Base-by-base conservation (phyloP, 2,329 filamentous ascomycete genomes). In the Periconia sp. region DNA sequence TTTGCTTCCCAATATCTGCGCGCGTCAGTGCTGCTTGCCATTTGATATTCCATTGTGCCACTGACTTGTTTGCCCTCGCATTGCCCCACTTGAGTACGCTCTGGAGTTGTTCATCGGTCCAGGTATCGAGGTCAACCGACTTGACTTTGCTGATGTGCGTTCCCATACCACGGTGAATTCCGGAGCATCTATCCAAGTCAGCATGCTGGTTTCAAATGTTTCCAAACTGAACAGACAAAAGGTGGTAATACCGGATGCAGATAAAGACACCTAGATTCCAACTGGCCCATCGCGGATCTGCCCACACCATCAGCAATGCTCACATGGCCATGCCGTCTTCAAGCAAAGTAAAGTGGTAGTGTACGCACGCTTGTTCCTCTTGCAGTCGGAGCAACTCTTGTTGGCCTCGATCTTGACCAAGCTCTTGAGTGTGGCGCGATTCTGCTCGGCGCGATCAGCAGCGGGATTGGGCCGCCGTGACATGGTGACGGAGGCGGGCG, bases 131-230 rank as follows among this genome's bases (percentile, higher is more conserved):
- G 75, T 99, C 94, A 63, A 99, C 94, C 1, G 92, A 97, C 76
- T 99, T 99, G 74, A 99, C 94, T 76, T 90, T 85, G 76, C 92
- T 97, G 74, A 99, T 97, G 78, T 99, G 94, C 58, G 93, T 97
- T 68, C 94, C 94, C 92, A 99, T 97, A 63, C 93, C 92, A 71
- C 94, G 90, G 78, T 99, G 94, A 71, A 99, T 96, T 70, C 95
- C 95, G 17, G 94, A 99, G 78, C 94, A 99, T 72, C 80, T 80
- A 49, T n/a, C 35, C 35, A 37, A 14, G 33, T 37, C 13, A 37
- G 33, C 33, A 37, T n/a, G 15, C 13, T 37, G 33, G 33, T 13
- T n/a, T 11, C 6, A 37, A 11, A 37, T n/a, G 15, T 37, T n/a
- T 37, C 3, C 6, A n/a, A n/a, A 37, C 3, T 3, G 23, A 37